Evolutionary conservation across 768 basidiomycete species (phyloP).

Genomic region (Leccinum disarticulatum): DNA sequence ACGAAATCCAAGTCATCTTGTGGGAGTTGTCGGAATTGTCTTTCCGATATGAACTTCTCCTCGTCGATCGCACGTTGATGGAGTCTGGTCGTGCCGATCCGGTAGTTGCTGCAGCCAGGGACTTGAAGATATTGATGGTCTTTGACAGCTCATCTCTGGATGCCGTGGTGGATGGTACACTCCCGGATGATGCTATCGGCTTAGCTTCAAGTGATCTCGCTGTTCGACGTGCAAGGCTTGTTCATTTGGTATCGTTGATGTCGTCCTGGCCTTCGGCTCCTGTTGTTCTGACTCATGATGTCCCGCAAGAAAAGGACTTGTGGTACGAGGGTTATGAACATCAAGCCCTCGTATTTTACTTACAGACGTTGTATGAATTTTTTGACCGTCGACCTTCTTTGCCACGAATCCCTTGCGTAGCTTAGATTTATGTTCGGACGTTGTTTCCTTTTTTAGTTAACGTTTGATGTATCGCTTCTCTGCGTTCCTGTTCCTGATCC

Average conservation of each 20-base stretch:
- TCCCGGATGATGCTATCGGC: background rate
- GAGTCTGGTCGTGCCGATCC: background rate
- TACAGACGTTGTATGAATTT: background rate
- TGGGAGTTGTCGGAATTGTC: background rate
- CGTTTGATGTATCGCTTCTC: no score
- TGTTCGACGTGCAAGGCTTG: background rate
- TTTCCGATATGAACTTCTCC: background rate
- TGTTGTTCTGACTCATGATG: background rate
- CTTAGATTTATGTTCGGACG: no score
- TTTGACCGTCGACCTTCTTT: background rate
- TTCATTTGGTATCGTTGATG: background rate
- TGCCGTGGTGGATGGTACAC: background rate
- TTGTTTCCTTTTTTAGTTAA: no score
- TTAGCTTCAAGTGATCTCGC: background rate
- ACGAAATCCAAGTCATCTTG: background rate
- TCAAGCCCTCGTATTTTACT: background rate
- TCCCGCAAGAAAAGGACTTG: background rate
- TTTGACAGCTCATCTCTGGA: no score
- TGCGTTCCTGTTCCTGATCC: no score
- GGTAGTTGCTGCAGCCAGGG: background rate
- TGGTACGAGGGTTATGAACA: background rate
- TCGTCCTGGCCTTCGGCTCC: background rate
- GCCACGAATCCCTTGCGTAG: background rate
- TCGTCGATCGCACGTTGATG: background rate
- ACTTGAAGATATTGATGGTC: background rate